Conservation (phyloP, 306 rosid genomes). For the Acacia crassicarpa region DNA sequence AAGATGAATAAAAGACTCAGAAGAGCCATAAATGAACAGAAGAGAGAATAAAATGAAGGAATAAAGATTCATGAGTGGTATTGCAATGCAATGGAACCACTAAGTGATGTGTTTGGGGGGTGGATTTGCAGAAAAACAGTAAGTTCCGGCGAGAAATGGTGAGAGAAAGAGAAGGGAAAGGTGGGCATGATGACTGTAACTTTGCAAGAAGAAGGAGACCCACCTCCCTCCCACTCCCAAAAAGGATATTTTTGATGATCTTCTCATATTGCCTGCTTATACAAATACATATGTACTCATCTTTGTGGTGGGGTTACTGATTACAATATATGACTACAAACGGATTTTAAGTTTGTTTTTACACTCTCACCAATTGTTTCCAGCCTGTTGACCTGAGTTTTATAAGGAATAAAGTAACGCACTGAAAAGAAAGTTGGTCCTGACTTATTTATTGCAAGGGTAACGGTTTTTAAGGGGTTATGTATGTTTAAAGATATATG, state of each 20-base stretch:
- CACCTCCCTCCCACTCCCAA: slow-evolving; percentile 54
- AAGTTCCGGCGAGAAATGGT: slow-evolving; percentile 42
- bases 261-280: slow-evolving; percentile 46
- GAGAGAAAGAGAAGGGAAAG: slow-evolving; percentile 42
- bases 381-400: neutral
- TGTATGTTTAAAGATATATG: too few species aligned
- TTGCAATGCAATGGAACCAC: neutral
- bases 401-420: slow-evolving; percentile 30
- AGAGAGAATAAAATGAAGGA: slow-evolving; percentile 42
- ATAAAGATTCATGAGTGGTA: slow-evolving; percentile 56
- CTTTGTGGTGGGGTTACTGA: slow-evolving; percentile 46
- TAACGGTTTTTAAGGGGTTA: neutral
- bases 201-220: slow-evolving; percentile 36
- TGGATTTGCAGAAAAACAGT: slow-evolving; percentile 42
- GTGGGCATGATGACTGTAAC: slow-evolving; percentile 42
- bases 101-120: slow-evolving; percentile 26
- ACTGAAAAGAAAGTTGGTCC: slow-evolving; percentile 14
- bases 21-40: slow-evolving; percentile 38
- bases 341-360: slow-evolving; percentile 14
- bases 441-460: slow-evolving; percentile 13
- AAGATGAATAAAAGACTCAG: slow-evolving; percentile 46
- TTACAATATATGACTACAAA: slow-evolving; percentile 8
- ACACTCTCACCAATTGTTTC: neutral
- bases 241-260: slow-evolving; percentile 37
- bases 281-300: slow-evolving; percentile 23